Conservation (phyloP, 1,284 basidiomycete species). For the Earliella scabrosa region DNA sequence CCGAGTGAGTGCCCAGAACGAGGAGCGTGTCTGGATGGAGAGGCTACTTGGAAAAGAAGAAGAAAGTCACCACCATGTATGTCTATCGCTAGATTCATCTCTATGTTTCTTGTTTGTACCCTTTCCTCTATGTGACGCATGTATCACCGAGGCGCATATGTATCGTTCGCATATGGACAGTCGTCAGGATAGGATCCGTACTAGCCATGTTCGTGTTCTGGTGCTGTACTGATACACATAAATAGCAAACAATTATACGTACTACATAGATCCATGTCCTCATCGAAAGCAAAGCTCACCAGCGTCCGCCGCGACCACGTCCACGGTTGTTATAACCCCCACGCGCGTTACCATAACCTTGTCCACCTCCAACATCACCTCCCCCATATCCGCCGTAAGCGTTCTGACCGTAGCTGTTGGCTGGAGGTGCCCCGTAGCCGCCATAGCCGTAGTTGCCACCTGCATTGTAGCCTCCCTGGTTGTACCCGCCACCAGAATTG, state of each 20-base stretch:
- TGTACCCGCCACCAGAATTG: constrained; percentile 32
- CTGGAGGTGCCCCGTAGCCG: constrained; percentile 25
- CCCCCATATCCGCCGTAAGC: constrained; percentile 14
- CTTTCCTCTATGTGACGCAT: neutral
- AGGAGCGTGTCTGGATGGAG: no score
- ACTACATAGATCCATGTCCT: constrained; percentile 10
- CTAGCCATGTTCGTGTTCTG: neutral
- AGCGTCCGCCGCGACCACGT: constrained; percentile 45
- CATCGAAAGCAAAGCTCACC: constrained; percentile 31
- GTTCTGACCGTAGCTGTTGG: constrained; percentile 14
- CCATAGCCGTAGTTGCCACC: constrained; percentile 23
- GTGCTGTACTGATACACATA: constrained; percentile 17
- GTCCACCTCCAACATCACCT: constrained; percentile 36
- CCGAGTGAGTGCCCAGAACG: neutral
- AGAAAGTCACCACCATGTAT: neutral
- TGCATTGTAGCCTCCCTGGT: constrained; percentile 30
- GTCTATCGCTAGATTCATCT: constrained; percentile 1
- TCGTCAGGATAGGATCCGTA: neutral
- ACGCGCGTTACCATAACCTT: constrained; percentile 21
- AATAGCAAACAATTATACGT: constrained; percentile 20
- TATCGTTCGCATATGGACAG: neutral
- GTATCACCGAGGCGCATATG: neutral
- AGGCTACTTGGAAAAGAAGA: neutral
- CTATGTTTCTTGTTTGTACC: neutral
- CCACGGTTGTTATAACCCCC: constrained; percentile 38